phyloP scores from a whole-genome alignment of 73 alveolate genomes.

The Paramecium sexaurelia region DNA sequence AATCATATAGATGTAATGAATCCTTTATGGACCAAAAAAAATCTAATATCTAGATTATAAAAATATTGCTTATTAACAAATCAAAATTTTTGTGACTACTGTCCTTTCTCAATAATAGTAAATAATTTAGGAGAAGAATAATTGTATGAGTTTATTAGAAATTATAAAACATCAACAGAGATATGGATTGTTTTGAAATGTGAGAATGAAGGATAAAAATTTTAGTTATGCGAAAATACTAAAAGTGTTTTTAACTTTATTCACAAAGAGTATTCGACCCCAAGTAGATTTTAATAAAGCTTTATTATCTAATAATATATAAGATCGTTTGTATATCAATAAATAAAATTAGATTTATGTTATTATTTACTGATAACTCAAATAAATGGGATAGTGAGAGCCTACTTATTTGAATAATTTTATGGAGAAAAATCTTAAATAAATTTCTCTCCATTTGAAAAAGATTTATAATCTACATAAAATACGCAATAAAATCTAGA shows the following conservation, averaged over 20 bases:
- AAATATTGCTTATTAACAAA: not conserved
- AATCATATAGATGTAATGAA: not conserved
- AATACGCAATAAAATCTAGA: not conserved
- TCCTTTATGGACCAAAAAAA: not conserved
- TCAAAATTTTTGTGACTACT: not conserved
- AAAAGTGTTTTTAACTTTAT: not conserved
- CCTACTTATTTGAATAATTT: constrained; percentile 64
- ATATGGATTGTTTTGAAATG: constrained; percentile 9
- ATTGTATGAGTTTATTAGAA: not conserved
- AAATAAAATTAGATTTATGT: constrained; percentile 67
- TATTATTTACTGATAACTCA: constrained; percentile 18
- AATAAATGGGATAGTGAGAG: constrained; percentile 56
- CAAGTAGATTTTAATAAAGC: not conserved
- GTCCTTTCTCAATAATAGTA: constrained; percentile 1
- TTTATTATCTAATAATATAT: constrained; percentile 28
- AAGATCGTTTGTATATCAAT: constrained; percentile 18
- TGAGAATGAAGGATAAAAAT: not conserved
- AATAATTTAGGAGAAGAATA: not conserved
- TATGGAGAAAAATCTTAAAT: not conserved
- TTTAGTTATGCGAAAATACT: not conserved
- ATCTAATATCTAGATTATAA: not conserved
- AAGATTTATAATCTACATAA: not conserved
- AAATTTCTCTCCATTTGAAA: constrained; percentile 1
- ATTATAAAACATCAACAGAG: not conserved
- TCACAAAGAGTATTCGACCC: not conserved